A percentile compares a stretch with the other conserved stretches of the same genome.
These are phyloP conservation scores for Clonostachys rosea DNA, from an alignment of 2,329 filamentous ascomycete species.

Conservation along the genomic window DNA sequence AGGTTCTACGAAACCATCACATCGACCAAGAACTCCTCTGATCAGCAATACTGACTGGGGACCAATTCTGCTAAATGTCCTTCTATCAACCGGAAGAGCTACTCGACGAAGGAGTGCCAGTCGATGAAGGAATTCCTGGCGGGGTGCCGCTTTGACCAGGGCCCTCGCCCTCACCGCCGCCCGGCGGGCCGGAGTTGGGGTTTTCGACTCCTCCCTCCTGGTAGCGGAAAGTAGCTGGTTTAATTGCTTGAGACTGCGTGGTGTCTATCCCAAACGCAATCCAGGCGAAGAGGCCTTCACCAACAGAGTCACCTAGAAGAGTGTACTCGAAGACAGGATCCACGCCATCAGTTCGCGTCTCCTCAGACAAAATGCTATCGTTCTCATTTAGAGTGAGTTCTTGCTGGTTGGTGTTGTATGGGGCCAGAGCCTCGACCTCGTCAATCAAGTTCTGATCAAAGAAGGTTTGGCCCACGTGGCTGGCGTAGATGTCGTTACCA, in stretches of 20 bases:
- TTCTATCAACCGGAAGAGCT: no score
- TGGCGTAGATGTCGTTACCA: slow-evolving; percentile 29
- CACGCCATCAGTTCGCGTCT: slow-evolving; percentile 36
- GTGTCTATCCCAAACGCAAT: slow-evolving; percentile 46
- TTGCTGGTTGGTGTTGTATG: slow-evolving; percentile 42
- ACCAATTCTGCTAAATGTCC: no score
- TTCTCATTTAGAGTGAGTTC: slow-evolving; percentile 43
- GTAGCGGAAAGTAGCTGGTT: slow-evolving; percentile 22
- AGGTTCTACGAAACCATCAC: no score
- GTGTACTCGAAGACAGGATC: slow-evolving; percentile 57
- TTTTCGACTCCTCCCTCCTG: slow-evolving; percentile 23
- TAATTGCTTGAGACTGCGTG: slow-evolving; percentile 9
- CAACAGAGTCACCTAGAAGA: slow-evolving; percentile 44
- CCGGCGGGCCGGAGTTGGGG: slow-evolving; percentile 1
- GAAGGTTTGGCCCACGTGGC: slow-evolving; percentile 62
- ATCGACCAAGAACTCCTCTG: no score
- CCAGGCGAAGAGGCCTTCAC: slow-evolving; percentile 51
- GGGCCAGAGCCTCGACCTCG: slow-evolving; percentile 41
- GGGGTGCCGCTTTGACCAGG: no score
- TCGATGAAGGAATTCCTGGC: no score
- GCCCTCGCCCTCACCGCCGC: no score
- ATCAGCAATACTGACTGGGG: no score
- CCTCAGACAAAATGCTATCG: slow-evolving; percentile 40
- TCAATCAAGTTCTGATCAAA: slow-evolving; percentile 54
- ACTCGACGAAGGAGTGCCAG: no score